Evolutionary conservation across 2,329 filamentous ascomycete species (phyloP).

Genomic region (Coniochaeta sp.): DNA sequence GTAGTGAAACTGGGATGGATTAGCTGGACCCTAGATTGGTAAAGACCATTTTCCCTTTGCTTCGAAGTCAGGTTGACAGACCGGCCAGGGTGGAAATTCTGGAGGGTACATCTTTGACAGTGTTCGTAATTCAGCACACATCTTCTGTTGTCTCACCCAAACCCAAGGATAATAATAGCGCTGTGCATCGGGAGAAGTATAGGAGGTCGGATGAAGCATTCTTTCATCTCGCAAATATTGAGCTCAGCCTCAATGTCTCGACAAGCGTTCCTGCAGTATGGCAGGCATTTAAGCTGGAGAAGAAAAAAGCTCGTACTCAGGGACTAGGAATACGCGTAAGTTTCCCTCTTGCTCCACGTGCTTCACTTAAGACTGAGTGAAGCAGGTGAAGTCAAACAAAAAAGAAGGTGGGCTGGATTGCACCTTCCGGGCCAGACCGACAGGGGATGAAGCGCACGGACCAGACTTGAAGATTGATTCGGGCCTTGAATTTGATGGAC

Average conservation of each 20-base stretch:
- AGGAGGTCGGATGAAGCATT: not conserved
- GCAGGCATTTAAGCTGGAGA: not conserved
- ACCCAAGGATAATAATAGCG: not conserved
- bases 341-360: not conserved
- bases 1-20: not conserved
- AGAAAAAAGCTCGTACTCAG: not conserved
- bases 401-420: not conserved
- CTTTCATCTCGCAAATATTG: not conserved
- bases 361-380: not conserved
- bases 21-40: not conserved
- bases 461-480: not conserved
- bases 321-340: not conserved
- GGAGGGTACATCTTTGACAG: not conserved
- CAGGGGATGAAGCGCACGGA: not conserved
- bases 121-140: not conserved
- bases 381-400: not conserved
- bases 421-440: not conserved
- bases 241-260: not conserved
- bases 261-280: not conserved
- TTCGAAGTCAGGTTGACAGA: not conserved
- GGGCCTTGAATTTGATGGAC: not conserved
- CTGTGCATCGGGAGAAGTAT: not conserved
- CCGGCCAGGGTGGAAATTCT: not conserved
- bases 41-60: not conserved
- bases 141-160: not conserved